Conservation (phyloP, 352 stramenopile genomes). For the Phytophthora pluvialis region DNA sequence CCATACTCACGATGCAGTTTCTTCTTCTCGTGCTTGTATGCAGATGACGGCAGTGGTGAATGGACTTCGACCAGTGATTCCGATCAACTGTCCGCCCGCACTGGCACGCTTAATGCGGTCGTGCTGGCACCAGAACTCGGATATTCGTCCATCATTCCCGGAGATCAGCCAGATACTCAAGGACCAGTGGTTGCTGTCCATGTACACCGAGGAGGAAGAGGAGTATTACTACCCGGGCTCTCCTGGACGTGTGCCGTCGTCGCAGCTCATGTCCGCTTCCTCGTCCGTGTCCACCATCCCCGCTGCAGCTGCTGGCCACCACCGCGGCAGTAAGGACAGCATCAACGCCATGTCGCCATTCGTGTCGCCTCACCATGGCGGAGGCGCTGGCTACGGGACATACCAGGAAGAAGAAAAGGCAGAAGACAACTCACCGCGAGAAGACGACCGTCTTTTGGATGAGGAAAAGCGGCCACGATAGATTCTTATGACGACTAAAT, state of each 20-base stretch:
- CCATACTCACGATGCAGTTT: conserved; percentile 11
- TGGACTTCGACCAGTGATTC: conserved; percentile 83
- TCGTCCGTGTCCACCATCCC: conserved; percentile 46
- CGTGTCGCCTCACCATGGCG: conserved; percentile 24
- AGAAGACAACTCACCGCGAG: conserved; percentile 25
- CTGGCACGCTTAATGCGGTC: conserved; percentile 82
- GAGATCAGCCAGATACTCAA: conserved; percentile 84
- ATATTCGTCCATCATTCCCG: conserved; percentile 74
- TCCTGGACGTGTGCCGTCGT: conserved; percentile 19
- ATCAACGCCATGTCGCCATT: conserved; percentile 39
- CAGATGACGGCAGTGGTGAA: conserved; percentile 91
- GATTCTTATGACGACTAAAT: conserved; percentile 51
- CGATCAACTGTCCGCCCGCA: conserved; percentile 78
- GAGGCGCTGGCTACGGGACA: conserved; percentile 29
- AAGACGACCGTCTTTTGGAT: conserved; percentile 46
- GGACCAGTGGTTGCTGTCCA: conserved; percentile 73
- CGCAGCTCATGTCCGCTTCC: conserved; percentile 41
- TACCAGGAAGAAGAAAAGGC: conserved; percentile 31
- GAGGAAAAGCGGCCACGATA: conserved; percentile 55
- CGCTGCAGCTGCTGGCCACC: conserved; percentile 26
- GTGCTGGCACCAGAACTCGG: conserved; percentile 82
- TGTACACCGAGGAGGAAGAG: conserved; percentile 52
- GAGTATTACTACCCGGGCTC: conserved; percentile 57
- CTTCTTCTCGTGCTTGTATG: conserved; percentile 10
- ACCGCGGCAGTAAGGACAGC: conserved; percentile 47